A percentile compares a stretch with the other conserved stretches of the same genome.
These are phyloP conservation scores for Telfairia occidentalis DNA, from an alignment of 331 rosid species.

Conservation along the genomic window DNA sequence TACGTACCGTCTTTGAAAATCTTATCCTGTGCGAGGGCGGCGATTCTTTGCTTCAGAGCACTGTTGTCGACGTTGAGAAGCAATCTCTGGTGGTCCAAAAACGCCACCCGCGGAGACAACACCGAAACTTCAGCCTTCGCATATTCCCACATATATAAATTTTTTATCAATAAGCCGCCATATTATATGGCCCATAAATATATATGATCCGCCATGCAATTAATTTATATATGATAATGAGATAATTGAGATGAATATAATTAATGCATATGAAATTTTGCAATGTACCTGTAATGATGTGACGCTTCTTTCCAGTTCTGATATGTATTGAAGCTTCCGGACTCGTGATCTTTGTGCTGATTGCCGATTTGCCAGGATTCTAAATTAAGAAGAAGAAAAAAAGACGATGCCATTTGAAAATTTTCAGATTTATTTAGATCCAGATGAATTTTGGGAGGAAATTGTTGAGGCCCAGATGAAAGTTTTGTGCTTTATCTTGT, in stretches of 20 bases:
- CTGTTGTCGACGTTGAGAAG: constrained; percentile 95
- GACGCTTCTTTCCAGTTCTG: constrained; percentile 91
- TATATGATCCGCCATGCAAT: too few relatives aligned
- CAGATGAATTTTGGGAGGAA: neutral
- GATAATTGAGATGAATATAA: neutral
- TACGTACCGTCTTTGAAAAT: constrained; percentile 80
- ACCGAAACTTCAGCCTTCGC: constrained; percentile 92
- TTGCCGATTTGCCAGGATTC: constrained; percentile 93
- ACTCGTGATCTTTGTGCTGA: constrained; percentile 96
- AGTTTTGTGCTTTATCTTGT: neutral
- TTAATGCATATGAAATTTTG: neutral
- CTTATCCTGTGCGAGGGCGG: constrained; percentile 94
- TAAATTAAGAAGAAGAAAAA: constrained; percentile 15
- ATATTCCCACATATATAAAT: too few relatives aligned
- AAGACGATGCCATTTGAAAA: neutral
- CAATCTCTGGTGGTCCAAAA: constrained; percentile 85
- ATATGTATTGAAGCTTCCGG: constrained; percentile 88
- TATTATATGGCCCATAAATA: too few relatives aligned
- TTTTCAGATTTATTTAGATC: neutral
- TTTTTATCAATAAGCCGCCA: too few relatives aligned
- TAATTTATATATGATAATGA: neutral
- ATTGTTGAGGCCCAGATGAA: neutral
- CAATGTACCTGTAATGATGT: constrained; percentile 71
- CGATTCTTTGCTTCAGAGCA: constrained; percentile 96
- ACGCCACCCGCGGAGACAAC: constrained; percentile 94